A percentile compares a stretch with the other conserved stretches of the same genome.
These are phyloP conservation scores for Diaporthe citrichinensis DNA, from an alignment of 2,329 filamentous ascomycete genomes.

Conservation along the genomic window DNA sequence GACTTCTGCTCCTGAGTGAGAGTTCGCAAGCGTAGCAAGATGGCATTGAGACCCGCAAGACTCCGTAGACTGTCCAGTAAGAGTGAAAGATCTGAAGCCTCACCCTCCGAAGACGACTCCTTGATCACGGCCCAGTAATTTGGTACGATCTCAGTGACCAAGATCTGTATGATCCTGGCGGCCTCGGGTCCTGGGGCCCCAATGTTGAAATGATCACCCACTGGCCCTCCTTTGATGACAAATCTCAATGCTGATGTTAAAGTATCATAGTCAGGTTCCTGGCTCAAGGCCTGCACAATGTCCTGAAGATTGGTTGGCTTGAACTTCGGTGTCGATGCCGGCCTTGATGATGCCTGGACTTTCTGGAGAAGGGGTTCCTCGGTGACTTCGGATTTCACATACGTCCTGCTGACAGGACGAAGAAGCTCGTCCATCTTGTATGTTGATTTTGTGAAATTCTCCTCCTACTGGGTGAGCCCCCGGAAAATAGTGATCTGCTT, in stretches of 20 bases:
- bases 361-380: constrained; percentile 57
- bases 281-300: constrained; percentile 71
- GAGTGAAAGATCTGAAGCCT: constrained; percentile 56
- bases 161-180: constrained; percentile 80
- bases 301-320: constrained; percentile 58
- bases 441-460: background rate
- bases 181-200: constrained; percentile 74
- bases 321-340: constrained; percentile 4
- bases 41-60: constrained; percentile 82
- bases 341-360: constrained; percentile 47
- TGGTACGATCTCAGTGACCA: constrained; percentile 82
- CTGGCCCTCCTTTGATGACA: constrained; percentile 55
- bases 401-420: constrained; percentile 67
- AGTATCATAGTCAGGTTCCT: constrained; percentile 72
- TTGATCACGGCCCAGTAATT: constrained; percentile 83
- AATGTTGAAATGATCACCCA: constrained; percentile 65
- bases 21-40: constrained; percentile 77
- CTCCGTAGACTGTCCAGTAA: constrained; percentile 79
- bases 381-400: constrained; percentile 56
- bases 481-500: background rate
- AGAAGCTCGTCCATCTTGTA: constrained; percentile 69
- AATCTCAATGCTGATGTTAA: constrained; percentile 68
- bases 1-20: constrained; percentile 67
- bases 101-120: constrained; percentile 54
- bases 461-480: background rate